Evolutionary conservation across 2,329 filamentous ascomycete species (phyloP).

Genomic region (Sarocladiaceae sp.): DNA sequence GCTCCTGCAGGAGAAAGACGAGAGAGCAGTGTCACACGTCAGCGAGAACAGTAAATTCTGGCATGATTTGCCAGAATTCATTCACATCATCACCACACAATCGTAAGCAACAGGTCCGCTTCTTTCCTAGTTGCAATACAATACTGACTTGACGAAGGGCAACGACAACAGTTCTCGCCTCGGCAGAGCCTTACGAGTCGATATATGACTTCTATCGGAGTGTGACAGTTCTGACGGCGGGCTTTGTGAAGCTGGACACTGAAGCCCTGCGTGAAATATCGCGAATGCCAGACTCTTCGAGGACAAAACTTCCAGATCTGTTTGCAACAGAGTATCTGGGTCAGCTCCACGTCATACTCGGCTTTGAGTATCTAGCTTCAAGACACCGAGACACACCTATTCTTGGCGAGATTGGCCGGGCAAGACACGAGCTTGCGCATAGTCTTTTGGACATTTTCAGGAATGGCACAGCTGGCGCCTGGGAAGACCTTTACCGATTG

Average conservation of each 20-base stretch:
- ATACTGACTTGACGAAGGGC: constrained; percentile 13
- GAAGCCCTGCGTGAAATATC: constrained; percentile 22
- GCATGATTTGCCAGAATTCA: constrained; percentile 43
- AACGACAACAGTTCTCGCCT: not conserved
- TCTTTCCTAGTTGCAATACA: too few relatives aligned
- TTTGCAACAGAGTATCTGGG: constrained; percentile 34
- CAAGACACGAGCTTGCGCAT: constrained; percentile 2
- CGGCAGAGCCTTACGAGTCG: constrained; percentile 23
- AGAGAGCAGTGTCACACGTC: constrained; percentile 13
- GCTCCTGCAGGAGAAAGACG: constrained; percentile 25
- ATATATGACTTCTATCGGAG: constrained; percentile 28
- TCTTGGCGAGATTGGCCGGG: not conserved
- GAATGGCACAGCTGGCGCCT: constrained; percentile 32
- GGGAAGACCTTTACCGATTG: constrained; percentile 36
- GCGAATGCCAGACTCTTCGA: constrained; percentile 13
- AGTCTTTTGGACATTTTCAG: constrained; percentile 39
- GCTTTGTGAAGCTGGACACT: constrained; percentile 45
- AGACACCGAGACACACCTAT: not conserved
- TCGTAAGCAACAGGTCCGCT: too few relatives aligned
- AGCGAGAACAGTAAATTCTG: constrained; percentile 35
- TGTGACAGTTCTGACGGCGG: constrained; percentile 44
- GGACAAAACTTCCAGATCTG: constrained; percentile 16
- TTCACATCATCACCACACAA: constrained; percentile 26
- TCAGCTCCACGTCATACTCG: constrained; percentile 26
- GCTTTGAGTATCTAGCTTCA: not conserved